These are phyloP conservation scores for Capsicum rhomboideum DNA, from an alignment of 257 asterid genomes.

Conservation along the genomic window DNA sequence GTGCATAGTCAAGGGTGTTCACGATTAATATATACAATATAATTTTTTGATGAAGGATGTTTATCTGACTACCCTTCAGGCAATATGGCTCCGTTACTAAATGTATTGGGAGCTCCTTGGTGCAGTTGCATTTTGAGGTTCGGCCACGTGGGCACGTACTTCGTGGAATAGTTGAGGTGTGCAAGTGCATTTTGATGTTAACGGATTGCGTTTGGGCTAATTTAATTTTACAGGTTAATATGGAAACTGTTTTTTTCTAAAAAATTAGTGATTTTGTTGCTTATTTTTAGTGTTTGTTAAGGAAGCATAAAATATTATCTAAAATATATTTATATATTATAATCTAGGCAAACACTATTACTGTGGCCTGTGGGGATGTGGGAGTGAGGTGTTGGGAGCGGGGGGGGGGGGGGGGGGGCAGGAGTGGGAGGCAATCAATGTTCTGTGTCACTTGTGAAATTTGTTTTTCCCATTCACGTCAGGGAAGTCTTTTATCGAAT, in stretches of 20 bases:
- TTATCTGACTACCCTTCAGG: too few species aligned
- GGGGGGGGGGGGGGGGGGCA: too few species aligned
- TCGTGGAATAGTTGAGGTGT: neutral
- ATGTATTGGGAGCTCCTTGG: neutral
- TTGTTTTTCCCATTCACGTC: neutral
- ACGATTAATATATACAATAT: neutral
- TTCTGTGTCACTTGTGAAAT: neutral
- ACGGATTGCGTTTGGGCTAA: neutral
- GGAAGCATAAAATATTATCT: too few species aligned
- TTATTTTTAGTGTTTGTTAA: too few species aligned
- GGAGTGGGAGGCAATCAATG: too few species aligned
- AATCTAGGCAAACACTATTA: too few species aligned
- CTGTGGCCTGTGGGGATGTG: too few species aligned
- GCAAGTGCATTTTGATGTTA: neutral
- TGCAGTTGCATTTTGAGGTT: neutral
- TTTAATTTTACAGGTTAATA: neutral
- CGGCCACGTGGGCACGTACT: neutral
- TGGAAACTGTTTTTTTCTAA: neutral
- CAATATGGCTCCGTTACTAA: neutral
- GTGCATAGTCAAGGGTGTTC: neutral
- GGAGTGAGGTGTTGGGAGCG: too few species aligned
- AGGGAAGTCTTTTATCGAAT: neutral
- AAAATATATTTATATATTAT: too few species aligned
- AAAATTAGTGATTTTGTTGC: too few species aligned
- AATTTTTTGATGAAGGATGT: neutral